Conservation (phyloP, 2,329 filamentous ascomycete species). For the Lachnellula suecica region DNA sequence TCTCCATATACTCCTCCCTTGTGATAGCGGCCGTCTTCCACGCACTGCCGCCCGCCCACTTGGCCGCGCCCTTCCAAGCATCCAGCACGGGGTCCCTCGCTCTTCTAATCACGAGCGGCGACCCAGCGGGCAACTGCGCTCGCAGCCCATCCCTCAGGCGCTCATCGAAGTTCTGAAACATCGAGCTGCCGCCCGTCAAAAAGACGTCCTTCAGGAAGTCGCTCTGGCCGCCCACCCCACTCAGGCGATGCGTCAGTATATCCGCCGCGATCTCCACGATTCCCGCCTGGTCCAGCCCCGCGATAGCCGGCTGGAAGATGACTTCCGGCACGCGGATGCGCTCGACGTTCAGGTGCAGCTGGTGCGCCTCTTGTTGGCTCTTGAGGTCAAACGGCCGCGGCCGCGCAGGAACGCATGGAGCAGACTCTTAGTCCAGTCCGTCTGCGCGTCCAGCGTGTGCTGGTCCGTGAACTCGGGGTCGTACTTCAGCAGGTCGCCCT, state of each 20-base stretch:
- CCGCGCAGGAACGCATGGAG: constrained; percentile 89
- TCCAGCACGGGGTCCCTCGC: constrained; percentile 79
- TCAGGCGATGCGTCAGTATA: constrained; percentile 81
- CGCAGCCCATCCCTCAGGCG: constrained; percentile 71
- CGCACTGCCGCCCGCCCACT: constrained; percentile 67
- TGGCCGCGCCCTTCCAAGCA: constrained; percentile 89
- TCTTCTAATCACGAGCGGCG: constrained; percentile 66
- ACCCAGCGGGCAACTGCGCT: constrained; percentile 68
- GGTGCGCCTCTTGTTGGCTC: constrained; percentile 76
- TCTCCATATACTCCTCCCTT: constrained; percentile 83
- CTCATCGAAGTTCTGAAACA: constrained; percentile 86
- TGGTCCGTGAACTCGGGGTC: constrained; percentile 90
- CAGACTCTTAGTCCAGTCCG: constrained; percentile 91
- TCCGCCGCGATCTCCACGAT: constrained; percentile 89
- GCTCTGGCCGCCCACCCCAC: constrained; percentile 54
- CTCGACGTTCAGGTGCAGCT: constrained; percentile 95
- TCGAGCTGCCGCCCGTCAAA: constrained; percentile 87
- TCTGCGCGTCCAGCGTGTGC: constrained; percentile 86
- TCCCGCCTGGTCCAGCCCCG: constrained; percentile 89
- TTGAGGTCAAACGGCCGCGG: constrained; percentile 82
- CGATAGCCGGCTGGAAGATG: constrained; percentile 88
- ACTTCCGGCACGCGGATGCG: constrained; percentile 92
- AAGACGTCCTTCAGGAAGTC: constrained; percentile 84
- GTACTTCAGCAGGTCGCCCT: constrained; percentile 81
- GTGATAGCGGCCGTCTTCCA: constrained; percentile 69